These are phyloP conservation scores for Meyerozyma athensensis DNA, from an alignment of 1,139 yeast species.

Conservation along the genomic window DNA sequence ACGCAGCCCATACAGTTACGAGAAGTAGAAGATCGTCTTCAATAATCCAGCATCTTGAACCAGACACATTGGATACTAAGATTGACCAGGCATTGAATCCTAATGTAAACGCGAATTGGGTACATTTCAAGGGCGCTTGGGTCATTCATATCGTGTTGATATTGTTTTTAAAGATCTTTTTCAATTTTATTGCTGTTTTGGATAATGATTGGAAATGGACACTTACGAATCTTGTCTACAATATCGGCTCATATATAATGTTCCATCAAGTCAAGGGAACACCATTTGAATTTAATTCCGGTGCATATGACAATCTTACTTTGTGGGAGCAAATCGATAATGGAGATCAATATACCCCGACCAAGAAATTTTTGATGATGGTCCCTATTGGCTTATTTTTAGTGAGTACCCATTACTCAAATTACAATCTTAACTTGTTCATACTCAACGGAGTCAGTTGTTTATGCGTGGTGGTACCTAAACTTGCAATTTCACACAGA, in stretches of 20 bases:
- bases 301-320: slow-evolving; percentile 92
- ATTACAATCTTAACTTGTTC: slow-evolving; percentile 76
- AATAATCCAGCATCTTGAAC: slow-evolving; percentile 80
- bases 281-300: slow-evolving; percentile 94
- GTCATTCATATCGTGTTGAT: slow-evolving; percentile 83
- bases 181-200: slow-evolving; percentile 65
- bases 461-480: slow-evolving; percentile 79
- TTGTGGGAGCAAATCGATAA: slow-evolving; percentile 99
- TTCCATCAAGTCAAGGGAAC: slow-evolving; percentile 95
- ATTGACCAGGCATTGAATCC: slow-evolving; percentile 88
- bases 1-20: slow-evolving; percentile 20
- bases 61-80: slow-evolving; percentile 87
- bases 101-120: slow-evolving; percentile 94
- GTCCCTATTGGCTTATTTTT: slow-evolving; percentile 88
- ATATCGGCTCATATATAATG: slow-evolving; percentile 90
- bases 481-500: slow-evolving; percentile 77
- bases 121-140: slow-evolving; percentile 95
- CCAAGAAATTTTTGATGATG: slow-evolving; percentile 84
- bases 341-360: slow-evolving; percentile 96
- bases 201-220: slow-evolving; percentile 92
- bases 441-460: slow-evolving; percentile 78
- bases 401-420: slow-evolving; percentile 85
- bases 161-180: slow-evolving; percentile 64
- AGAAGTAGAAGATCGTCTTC: slow-evolving; percentile 47
- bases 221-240: slow-evolving; percentile 82